Base-by-base conservation (phyloP, 2,329 filamentous ascomycete genomes). In the Xylariaceae sp. region DNA sequence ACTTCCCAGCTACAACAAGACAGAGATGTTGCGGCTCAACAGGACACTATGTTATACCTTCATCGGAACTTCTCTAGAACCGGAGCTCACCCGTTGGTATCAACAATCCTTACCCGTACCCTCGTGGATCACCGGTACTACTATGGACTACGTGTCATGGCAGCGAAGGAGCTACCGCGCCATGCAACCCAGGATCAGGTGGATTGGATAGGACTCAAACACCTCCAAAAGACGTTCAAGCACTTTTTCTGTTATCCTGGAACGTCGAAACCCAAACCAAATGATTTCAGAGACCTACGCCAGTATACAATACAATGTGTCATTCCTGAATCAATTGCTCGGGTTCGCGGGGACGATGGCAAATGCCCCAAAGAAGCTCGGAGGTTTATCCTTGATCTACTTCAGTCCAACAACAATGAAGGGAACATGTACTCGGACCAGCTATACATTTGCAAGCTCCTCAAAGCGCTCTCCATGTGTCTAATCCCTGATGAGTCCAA, bases 1-100 rank as follows among this genome's bases (percentile, higher is more conserved):
- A 81, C 95, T 44, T 96, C 93, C 17, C 93, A 98, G 63, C 73
- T 98, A 48, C 93, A 98, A 62, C 93, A 98, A 64, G 93, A 98
- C 64, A 79, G 91, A 54, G 94, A 98, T 62, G 88, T 98, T 44
- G 88, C 95, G 49, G 94, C 94, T n/a, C 81, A 85, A 52, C 78
- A 83, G 55, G 79, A 85, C 54, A 79, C 88, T 4, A 80, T 95
- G 67, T 74, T 93, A 56, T 89, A 85, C 59, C 78, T 95, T 51
- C 73, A 78, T 31, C 64, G 64, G 62, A 76, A 61, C 66, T 83
- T 59, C 67, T 42, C 44, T 2, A 58, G 49, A 29, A 51, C 51
- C 2, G 59, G 80, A 35, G 77, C 87, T 17, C 87, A 91, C 63
- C 82, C 84, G 6, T 79, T 97, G 32, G 85, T 90, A 22, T 90